phyloP scores from a whole-genome alignment of 129 eudicot species.

The Centella asiatica region DNA sequence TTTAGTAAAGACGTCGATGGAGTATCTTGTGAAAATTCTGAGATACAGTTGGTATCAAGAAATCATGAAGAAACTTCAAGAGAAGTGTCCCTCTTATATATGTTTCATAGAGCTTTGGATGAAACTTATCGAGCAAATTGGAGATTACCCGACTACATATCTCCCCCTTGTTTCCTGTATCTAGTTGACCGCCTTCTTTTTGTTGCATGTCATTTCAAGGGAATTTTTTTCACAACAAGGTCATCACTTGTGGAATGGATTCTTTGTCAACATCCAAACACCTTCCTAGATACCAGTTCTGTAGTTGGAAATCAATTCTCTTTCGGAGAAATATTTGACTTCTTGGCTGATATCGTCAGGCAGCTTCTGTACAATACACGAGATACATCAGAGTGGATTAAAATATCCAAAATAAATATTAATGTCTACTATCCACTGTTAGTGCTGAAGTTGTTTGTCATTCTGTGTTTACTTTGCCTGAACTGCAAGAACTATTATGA shows the following conservation, averaged over 20 bases:
- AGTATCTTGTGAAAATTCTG: neutral
- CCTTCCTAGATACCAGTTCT: constrained; percentile 1
- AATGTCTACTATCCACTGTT: constrained; percentile 30
- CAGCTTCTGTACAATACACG: constrained; percentile 14
- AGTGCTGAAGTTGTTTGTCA: constrained; percentile 42
- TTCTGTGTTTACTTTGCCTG: constrained; percentile 34
- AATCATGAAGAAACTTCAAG: neutral
- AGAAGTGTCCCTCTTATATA: neutral
- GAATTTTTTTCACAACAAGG: constrained; percentile 33
- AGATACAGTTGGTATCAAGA: neutral
- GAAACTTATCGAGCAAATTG: constrained; percentile 37
- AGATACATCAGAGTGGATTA: constrained; percentile 40
- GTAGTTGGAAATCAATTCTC: neutral
- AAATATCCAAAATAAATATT: constrained; percentile 4
- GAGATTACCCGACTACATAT: constrained; percentile 30
- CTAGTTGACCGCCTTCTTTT: constrained; percentile 47
- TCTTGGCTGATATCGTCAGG: constrained; percentile 13
- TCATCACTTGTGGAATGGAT: constrained; percentile 56
- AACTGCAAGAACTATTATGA: constrained; percentile 15
- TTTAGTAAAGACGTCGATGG: neutral
- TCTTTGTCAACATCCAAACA: constrained; percentile 7
- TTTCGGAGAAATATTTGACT: constrained; percentile 4
- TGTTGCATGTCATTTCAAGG: constrained; percentile 20
- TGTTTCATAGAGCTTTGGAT: constrained; percentile 26
- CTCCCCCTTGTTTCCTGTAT: constrained; percentile 51